Evolutionary conservation across 768 basidiomycete species (phyloP), one percentile per base, ranked within the genome.

Genomic region (Russula foetens): DNA sequence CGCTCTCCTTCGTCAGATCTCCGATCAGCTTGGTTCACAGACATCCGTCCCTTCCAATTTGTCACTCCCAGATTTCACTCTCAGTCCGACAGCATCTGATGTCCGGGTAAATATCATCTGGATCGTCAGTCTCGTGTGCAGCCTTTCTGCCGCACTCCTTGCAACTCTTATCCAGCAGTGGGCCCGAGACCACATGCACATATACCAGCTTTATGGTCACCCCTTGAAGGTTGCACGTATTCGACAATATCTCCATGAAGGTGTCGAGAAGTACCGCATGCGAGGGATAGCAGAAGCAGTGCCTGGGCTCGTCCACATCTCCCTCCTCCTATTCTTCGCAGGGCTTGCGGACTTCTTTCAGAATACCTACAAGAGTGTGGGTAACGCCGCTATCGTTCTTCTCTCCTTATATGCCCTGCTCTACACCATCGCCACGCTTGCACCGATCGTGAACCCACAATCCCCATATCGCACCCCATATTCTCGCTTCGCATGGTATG

Each of bases 161-260:
- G 78, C 78, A n/a, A 80, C 77, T 12, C 66, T 82, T 4, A 75
- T 79, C 29, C 76, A 82, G 62, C 76, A 78, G 57, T 82, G 81
- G 81, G 69, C 76, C 0, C 71, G 75, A 12, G 72, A 75, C 46
- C 76, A 77, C 58, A 48, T 63, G 54, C 56, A 56, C 41, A 17
- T 63, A 54, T 65, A 70, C 71, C 35, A 70, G 71, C 35, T 65
- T 70, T 28, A 71, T 74, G 1, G 69, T 58, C 56, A 43, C 21
- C 60, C 44, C 33, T 54, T 33, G 12, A 76, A 59, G 60, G 74
- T 75, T 21, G 77, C 77, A 3, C 70, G 77, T n/a, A 73, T 79
- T 5, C 73, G 75, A n/a, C 73, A 77, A 12, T 79, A 38, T 21
- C 28, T 56, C 7, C 52, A 74, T 58, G 70, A 74, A 49, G 77